phyloP scores from a whole-genome alignment of 2,329 filamentous ascomycete genomes.

The Westerdykella aurantiaca region DNA sequence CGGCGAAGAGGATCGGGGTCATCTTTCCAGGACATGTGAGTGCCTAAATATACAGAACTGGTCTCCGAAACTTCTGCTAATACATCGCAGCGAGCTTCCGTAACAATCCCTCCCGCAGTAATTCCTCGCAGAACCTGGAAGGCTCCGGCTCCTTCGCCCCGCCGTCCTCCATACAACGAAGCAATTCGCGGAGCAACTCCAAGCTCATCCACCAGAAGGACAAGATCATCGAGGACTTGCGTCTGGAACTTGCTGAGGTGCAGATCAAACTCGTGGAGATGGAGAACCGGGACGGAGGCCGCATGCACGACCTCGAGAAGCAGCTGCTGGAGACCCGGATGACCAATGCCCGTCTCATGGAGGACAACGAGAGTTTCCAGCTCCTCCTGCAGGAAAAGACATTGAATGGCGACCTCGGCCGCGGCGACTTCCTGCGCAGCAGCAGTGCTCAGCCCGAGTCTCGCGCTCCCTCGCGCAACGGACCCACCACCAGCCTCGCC shows the following conservation, averaged over 20 bases:
- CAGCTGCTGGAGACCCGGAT: slow-evolving; percentile 87
- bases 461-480: slow-evolving; percentile 29
- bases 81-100: slow-evolving; percentile 35
- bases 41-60: slow-evolving; percentile 2
- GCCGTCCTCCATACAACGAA: slow-evolving; percentile 74
- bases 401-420: slow-evolving; percentile 85
- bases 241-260: slow-evolving; percentile 86
- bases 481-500: slow-evolving; percentile 47
- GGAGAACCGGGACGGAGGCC: slow-evolving; percentile 85
- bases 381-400: slow-evolving; percentile 91
- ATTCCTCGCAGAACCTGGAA: slow-evolving; percentile 62
- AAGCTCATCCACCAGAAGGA: slow-evolving; percentile 92
- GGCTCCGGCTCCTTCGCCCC: slow-evolving; percentile 80
- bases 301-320: slow-evolving; percentile 83
- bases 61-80: slow-evolving; percentile 12
- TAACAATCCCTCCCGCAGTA: slow-evolving; percentile 40
- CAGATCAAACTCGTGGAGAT: slow-evolving; percentile 94
- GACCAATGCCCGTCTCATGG: slow-evolving; percentile 92
- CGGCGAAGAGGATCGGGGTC: slow-evolving; percentile 42
- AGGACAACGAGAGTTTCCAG: slow-evolving; percentile 98
- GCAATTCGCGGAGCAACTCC: slow-evolving; percentile 83
- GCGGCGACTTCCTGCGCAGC: slow-evolving; percentile 68
- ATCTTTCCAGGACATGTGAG: slow-evolving; percentile 50
- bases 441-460: slow-evolving; percentile 34
- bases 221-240: slow-evolving; percentile 86